A percentile compares a stretch with the other conserved stretches of the same genome.
phyloP scores from a whole-genome alignment of 805 yeast genomes.

The Candida namnaoensis region DNA sequence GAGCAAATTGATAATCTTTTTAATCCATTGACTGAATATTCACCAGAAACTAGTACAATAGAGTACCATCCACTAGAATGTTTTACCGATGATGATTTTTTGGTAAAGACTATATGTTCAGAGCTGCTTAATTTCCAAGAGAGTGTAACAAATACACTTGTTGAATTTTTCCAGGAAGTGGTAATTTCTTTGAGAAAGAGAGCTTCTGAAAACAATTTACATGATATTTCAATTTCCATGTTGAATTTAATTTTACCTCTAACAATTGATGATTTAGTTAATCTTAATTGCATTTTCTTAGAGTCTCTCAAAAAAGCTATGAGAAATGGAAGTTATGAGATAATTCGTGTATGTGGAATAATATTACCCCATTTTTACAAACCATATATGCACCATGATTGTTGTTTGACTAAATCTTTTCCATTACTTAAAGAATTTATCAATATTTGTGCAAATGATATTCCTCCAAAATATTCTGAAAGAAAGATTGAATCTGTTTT shows the following conservation, averaged over 20 bases:
- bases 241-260: conserved; percentile 86
- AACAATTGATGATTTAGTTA: conserved; percentile 86
- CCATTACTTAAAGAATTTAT: conserved; percentile 35
- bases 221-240: conserved; percentile 48
- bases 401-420: conserved; percentile 65
- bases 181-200: conserved; percentile 70
- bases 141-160: conserved; percentile 61
- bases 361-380: conserved; percentile 87
- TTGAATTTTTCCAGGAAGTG: conserved; percentile 68
- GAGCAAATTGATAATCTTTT: conserved; percentile 82
- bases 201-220: conserved; percentile 47
- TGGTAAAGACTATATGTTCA: conserved; percentile 44
- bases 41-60: conserved; percentile 79
- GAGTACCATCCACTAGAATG: conserved; percentile 54
- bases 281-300: conserved; percentile 78
- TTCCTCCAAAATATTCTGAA: conserved; percentile 30
- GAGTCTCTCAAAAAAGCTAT: conserved; percentile 64
- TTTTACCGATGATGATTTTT: conserved; percentile 21
- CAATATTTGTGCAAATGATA: conserved; percentile 22
- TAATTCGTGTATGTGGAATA: conserved; percentile 70
- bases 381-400: conserved; percentile 90
- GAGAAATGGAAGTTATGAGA: conserved; percentile 66
- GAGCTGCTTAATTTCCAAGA: conserved; percentile 71
- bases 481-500: conserved; percentile 53
- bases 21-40: conserved; percentile 84